These are phyloP conservation scores for Rutstroemia sp. DNA, from an alignment of 2,329 filamentous ascomycete species.

Conservation along the genomic window DNA sequence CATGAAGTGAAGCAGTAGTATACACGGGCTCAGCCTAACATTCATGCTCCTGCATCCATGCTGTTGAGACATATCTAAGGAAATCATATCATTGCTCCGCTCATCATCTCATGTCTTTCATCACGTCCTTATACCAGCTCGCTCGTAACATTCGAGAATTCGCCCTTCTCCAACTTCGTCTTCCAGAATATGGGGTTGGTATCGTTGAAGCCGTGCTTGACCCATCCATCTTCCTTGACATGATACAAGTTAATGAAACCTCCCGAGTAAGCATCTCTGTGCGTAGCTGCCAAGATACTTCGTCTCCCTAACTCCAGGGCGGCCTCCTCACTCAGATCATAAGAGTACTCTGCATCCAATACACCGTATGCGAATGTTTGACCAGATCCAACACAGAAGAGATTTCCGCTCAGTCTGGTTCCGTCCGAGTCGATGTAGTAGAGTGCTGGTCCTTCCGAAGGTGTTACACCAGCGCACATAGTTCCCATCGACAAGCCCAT, in stretches of 20 bases:
- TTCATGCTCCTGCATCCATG: slow-evolving; percentile 21
- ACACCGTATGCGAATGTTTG: slow-evolving; percentile 99
- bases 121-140: slow-evolving; percentile 23
- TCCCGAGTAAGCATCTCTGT: slow-evolving; percentile 97
- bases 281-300: slow-evolving; percentile 92
- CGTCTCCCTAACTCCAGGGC: slow-evolving; percentile 84
- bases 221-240: slow-evolving; percentile 98
- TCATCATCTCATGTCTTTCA: slow-evolving; percentile 5
- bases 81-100: slow-evolving; percentile 16
- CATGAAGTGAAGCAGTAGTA: slow-evolving; percentile 25
- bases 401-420: slow-evolving; percentile 82
- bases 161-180: slow-evolving; percentile 96
- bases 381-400: slow-evolving; percentile 96
- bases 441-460: slow-evolving; percentile 89
- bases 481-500: slow-evolving; percentile 99
- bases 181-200: slow-evolving; percentile 99
- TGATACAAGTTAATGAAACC: slow-evolving; percentile 99
- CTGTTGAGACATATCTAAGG: slow-evolving; percentile 27
- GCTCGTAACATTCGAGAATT: slow-evolving; percentile 57
- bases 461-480: slow-evolving; percentile 96
- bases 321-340: slow-evolving; percentile 79
- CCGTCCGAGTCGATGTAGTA: slow-evolving; percentile 99
- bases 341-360: slow-evolving; percentile 88
- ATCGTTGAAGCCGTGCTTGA: slow-evolving; percentile 96
- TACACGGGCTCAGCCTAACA: slow-evolving; percentile 22